Base-by-base conservation (phyloP, 768 basidiomycete genomes). In the Lyophyllum semitale region DNA sequence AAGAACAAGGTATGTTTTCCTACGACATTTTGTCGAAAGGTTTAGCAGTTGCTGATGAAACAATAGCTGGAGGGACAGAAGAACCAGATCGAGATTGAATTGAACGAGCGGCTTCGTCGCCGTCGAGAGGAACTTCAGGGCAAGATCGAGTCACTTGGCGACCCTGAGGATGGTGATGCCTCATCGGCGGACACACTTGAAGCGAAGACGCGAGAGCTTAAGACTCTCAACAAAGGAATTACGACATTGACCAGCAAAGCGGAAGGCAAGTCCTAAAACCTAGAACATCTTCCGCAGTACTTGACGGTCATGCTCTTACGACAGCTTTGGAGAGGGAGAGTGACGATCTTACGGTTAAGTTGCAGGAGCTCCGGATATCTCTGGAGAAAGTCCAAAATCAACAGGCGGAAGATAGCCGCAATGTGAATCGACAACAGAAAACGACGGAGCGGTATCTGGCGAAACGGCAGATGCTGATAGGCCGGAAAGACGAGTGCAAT, bases 381-480 rank as follows among this genome's bases (percentile, higher is more conserved):
- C 70, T 97, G 20, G 95, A 98, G 65, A 80, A 81, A 56, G 72
- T 88, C 2, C 91, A 96, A 62, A 81, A 80, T 8, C 87, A 93
- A 60, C 96, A 98, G 66, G 68, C 82, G 0, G 95, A 98, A 65
- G 94, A 97, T 62, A 85, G 83, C 45, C 87, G 93, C 8, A 86
- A 82, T 35, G 91, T 98, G 55, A 85, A 90, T n/a, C 84, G 87
- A 54, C 88, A 95, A 60, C 95, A 98, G 69, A 98, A 98, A 80
- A 92, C 87, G 58, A 93, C 94, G 0, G 97, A 99, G 66, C 84
- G 96, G 18, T 97, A 95, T 70, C 81, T 96, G 8, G 88, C 94
- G 23, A 98, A 98, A 71, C 83, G 89, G 37, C 91, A 94, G 68
- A 90, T 97, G 77, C 77, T 98, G 13, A 62, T 82, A 20, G 80